Evolutionary conservation across 345 rosid species (phyloP).

Genomic region (Arabidopsis thaliana): DNA sequence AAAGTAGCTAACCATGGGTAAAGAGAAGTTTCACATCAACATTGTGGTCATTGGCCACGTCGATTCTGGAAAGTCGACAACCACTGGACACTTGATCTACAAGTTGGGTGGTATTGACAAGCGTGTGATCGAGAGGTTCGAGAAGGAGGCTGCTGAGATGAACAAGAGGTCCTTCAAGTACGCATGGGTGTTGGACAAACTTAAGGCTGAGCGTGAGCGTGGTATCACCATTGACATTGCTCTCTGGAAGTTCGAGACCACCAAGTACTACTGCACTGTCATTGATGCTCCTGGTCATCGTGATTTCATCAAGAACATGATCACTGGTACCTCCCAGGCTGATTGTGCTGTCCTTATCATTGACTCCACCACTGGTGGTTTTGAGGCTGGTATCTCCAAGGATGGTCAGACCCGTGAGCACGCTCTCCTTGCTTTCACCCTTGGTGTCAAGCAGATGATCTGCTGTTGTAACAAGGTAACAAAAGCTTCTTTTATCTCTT

Average conservation of each 20-base stretch:
- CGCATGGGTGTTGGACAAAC: conserved; percentile 88
- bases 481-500: neutral
- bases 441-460: conserved; percentile 91
- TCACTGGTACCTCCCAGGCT: conserved; percentile 85
- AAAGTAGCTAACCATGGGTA: conserved; percentile 56
- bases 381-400: conserved; percentile 86
- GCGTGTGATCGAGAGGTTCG: conserved; percentile 87
- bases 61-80: conserved; percentile 79
- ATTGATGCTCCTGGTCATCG: conserved; percentile 89
- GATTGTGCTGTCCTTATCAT: conserved; percentile 83
- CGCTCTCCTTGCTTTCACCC: conserved; percentile 89
- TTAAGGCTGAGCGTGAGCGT: conserved; percentile 87
- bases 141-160: conserved; percentile 96
- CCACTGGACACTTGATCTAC: conserved; percentile 90
- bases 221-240: conserved; percentile 89
- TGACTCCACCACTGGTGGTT: conserved; percentile 87
- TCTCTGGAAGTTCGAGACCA: conserved; percentile 84
- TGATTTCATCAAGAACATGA: conserved; percentile 86
- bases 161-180: conserved; percentile 90
- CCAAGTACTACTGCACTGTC: conserved; percentile 80
- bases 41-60: conserved; percentile 85
- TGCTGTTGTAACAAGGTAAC: conserved; percentile 76
- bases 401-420: conserved; percentile 92
- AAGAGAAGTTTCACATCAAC: conserved; percentile 76
- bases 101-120: conserved; percentile 95